A percentile compares a stretch with the other conserved stretches of the same genome.
Evolutionary conservation across 202 grass and related monocot species (phyloP).

Genomic region (Miscanthus sacchariflorus): DNA sequence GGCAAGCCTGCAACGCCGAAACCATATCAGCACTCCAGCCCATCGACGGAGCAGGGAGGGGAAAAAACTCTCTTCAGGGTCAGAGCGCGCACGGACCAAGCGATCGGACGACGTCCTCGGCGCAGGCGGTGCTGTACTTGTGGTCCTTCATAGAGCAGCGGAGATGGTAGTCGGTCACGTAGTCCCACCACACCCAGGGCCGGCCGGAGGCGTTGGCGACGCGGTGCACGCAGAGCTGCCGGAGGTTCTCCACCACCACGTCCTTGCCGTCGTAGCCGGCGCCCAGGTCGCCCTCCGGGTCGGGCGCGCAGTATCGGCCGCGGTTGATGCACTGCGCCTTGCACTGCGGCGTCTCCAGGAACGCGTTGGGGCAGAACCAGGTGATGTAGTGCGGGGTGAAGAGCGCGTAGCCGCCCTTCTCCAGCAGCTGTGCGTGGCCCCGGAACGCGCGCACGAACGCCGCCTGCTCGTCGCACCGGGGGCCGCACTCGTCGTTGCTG

Average conservation of each 20-base stretch:
- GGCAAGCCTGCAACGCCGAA: conserved; percentile 57
- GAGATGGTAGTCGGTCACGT: conserved; percentile 78
- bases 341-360: conserved; percentile 67
- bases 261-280: conserved; percentile 74
- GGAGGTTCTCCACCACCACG: conserved; percentile 80
- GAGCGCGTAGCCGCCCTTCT: conserved; percentile 64
- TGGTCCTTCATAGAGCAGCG: conserved; percentile 86
- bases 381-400: conserved; percentile 99
- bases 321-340: conserved; percentile 85
- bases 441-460: conserved; percentile 75
- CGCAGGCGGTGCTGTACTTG: conserved; percentile 65
- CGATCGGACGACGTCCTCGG: conserved; percentile 56
- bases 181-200: conserved; percentile 96
- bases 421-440: conserved; percentile 86
- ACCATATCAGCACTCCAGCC: too few species aligned
- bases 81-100: conserved; percentile 52
- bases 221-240: conserved; percentile 95
- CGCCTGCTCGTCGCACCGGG: conserved; percentile 83
- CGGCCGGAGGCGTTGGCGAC: conserved; percentile 54
- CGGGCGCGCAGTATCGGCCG: conserved; percentile 85
- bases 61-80: too few species aligned
- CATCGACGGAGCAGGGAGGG: too few species aligned
- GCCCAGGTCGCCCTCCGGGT: conserved; percentile 77
- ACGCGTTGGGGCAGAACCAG: conserved; percentile 80
- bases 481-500: conserved; percentile 94